Percentiles rank a stretch among this genome's conserved stretches.
Evolutionary conservation across 2,329 filamentous ascomycete species (phyloP).

Genomic region (Penicillium sp.): DNA sequence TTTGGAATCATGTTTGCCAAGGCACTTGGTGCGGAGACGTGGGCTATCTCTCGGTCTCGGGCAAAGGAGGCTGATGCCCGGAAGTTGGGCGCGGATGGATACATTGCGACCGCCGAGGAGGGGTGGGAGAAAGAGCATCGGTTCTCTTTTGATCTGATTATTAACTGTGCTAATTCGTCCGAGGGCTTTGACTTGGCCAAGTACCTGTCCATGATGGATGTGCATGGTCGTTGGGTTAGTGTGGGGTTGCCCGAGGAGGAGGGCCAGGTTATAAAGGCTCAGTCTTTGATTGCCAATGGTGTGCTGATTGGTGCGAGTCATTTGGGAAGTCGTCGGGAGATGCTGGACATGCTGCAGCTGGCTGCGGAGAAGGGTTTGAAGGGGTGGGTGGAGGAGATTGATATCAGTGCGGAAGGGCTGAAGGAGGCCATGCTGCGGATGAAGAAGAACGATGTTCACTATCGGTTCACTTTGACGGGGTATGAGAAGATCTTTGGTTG

Average conservation of each 20-base stretch:
- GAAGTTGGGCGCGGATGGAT: constrained; percentile 64
- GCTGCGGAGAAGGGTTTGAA: constrained; percentile 70
- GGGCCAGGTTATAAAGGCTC: constrained; percentile 70
- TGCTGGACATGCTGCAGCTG: constrained; percentile 71
- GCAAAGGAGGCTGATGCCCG: constrained; percentile 63
- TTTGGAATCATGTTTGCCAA: constrained; percentile 72
- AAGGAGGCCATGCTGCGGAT: constrained; percentile 71
- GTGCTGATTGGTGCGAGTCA: constrained; percentile 71
- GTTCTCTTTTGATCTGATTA: constrained; percentile 65
- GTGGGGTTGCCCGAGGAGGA: constrained; percentile 79
- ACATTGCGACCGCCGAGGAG: constrained; percentile 61
- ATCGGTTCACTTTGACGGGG: constrained; percentile 68
- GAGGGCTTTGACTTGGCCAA: constrained; percentile 62
- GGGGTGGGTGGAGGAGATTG: constrained; percentile 71
- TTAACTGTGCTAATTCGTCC: constrained; percentile 78
- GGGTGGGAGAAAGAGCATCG: constrained; percentile 60
- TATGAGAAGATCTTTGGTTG: constrained; percentile 43
- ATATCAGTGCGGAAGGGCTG: constrained; percentile 71
- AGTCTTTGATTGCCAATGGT: constrained; percentile 76
- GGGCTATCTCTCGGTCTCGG: constrained; percentile 63
- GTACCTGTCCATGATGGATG: constrained; percentile 79
- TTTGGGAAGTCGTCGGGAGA: constrained; percentile 70
- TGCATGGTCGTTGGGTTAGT: constrained; percentile 78
- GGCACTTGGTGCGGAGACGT: constrained; percentile 66
- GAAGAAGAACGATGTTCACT: constrained; percentile 71